Base-by-base conservation (phyloP, 768 basidiomycete species). In the Botryobasidium botryosum region DNA sequence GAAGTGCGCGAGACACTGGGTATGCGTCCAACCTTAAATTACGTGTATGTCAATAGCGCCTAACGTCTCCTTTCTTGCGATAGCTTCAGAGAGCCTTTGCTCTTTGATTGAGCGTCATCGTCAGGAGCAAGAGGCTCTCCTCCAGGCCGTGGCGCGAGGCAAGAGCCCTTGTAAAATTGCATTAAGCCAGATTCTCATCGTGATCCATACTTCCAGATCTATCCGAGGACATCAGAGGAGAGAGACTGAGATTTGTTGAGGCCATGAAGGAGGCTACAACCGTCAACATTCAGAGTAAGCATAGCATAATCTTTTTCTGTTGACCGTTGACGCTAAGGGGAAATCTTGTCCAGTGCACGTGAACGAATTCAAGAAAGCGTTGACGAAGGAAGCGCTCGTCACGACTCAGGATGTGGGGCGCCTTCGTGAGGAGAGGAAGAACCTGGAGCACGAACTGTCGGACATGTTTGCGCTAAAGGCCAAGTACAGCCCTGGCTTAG, bases 191-290 rank as follows among this genome's bases (percentile, higher is more conserved):
- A 39, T 21, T 5, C 21, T 17, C 43, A 15, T 23, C 10, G 18
- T 38, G 31, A 13, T 15, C 21, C 37, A 25, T 41, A 25, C 44
- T 47, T 8, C 23, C 52, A 84, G 86, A 85, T 56, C 68, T 91
- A 18, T 77, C 78, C 3, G 69, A 72, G 45, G 87, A 90, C 52
- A 88, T 91, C 43, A 76, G 78, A 43, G 85, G 87, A 1, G 86
- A 90, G 60, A 63, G 85, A 38, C 61, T 90, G 44, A 68, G 82
- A 5, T 90, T 91, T 53, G 82, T 90, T 4, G 87, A 91, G 54
- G 85, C 87, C n/a, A 91, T 90, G 86, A 83, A 83, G 57, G 81
- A 87, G 52, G 87, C 85, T 1, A 91, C 87, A 0, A 74, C 75
- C 1, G 82, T 91, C 53, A 88, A 90, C 51, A 75, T 91, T 2